phyloP scores from a whole-genome alignment of 805 yeast species.

The Brettanomyces sp. region DNA sequence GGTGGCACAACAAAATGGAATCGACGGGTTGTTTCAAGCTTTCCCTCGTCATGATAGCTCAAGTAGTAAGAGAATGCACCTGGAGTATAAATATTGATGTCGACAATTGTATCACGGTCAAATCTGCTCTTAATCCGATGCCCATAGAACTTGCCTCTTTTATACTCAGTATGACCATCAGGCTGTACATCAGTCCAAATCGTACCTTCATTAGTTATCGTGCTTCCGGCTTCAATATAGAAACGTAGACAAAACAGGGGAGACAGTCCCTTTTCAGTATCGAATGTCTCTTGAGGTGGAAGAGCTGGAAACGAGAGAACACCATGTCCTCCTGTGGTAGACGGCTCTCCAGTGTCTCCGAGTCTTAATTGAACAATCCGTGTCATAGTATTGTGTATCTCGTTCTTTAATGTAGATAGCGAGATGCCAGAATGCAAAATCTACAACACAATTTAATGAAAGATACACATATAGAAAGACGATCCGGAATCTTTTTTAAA shows the following conservation, averaged over 20 bases:
- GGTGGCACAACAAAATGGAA: constrained; percentile 79
- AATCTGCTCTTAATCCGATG: constrained; percentile 47
- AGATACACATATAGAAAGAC: no score
- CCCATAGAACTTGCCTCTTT: constrained; percentile 47
- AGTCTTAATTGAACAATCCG: constrained; percentile 37
- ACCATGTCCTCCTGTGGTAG: constrained; percentile 30
- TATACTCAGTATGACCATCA: constrained; percentile 31
- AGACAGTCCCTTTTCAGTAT: constrained; percentile 23
- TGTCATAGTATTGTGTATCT: constrained; percentile 14
- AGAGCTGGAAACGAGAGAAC: constrained; percentile 43
- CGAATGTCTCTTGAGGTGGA: constrained; percentile 22
- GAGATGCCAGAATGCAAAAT: no score
- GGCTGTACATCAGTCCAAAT: constrained; percentile 70
- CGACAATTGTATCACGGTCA: constrained; percentile 51
- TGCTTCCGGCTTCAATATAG: constrained; percentile 66
- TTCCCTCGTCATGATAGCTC: constrained; percentile 32
- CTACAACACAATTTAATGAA: no score
- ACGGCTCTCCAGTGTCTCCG: constrained; percentile 40
- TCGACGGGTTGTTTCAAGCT: constrained; percentile 42
- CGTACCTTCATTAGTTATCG: constrained; percentile 59
- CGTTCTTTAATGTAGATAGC: no score
- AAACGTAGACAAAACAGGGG: constrained; percentile 44
- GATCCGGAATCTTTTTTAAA: no score
- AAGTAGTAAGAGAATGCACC: constrained; percentile 77
- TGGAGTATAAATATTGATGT: constrained; percentile 54